Base-by-base conservation (phyloP, 2,329 filamentous ascomycete species). In the Penicillium expansum region DNA sequence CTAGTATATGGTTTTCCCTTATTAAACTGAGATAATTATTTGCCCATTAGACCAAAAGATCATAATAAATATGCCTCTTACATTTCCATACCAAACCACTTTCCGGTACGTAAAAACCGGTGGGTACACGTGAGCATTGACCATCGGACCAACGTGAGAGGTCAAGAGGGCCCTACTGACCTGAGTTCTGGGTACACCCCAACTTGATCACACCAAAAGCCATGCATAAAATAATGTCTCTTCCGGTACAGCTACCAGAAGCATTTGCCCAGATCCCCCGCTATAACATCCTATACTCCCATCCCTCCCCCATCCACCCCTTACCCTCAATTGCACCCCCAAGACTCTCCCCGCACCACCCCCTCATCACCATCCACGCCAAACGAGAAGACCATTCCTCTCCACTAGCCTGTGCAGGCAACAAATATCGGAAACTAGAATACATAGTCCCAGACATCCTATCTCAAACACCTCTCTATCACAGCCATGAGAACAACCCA, bases 391-490 rank as follows among this genome's bases (percentile, higher is more conserved):
- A 74, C 62, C 71, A 74, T 39, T 61, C 63, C 49, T 68, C 70
- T 18, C 70, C 71, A 7, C 65, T 74, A 30, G 66, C 71, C 48
- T 70, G 67, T 52, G 58, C 71, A 29, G 71, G 71, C 14, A 74
- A 74, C 63, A 74, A 74, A 63, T 74, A 74, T 62, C 70, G 71
- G 52, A 74, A 74, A 58, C 64, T 74, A 32, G 71, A 74, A 60
- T 74, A 74, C 57, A 69, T 74, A 39, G 59, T 73, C 5, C 71
- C 71, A 0, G 70, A 74, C 41, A 71, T 74, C 16, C 63, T 71
- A 20, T 61, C 63, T 42, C n/a, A 45, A 11, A 41, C 16, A 11
- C 64, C 63, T 24, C 48, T 37, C 24, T 43, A 62, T 22, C 56
- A 60, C n/a, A 54, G 54, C 37, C 59, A 67, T 42, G 60, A 67